Evolutionary conservation across 768 basidiomycete species (phyloP).

Genomic region (Boletus sensibilis): DNA sequence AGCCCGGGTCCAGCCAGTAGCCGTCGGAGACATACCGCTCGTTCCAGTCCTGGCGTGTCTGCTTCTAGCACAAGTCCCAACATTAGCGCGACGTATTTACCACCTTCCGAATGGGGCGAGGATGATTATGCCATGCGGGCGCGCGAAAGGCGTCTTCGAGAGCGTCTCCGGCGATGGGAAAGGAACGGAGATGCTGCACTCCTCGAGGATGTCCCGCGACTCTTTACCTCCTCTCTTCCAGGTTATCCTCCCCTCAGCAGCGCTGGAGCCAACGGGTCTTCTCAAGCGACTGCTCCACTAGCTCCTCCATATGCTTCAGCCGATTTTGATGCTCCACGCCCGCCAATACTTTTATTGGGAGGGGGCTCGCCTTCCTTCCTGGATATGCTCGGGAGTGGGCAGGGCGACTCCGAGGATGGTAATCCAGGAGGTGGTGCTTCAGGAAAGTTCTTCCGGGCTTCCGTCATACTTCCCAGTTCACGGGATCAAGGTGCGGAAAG

Average conservation of each 20-base stretch:
- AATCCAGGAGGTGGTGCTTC: conserved; percentile 9
- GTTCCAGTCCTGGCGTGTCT: conserved; percentile 24
- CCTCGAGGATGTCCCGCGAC: conserved; percentile 61
- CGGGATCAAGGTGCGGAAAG: conserved; percentile 58
- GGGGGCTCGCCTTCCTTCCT: conserved; percentile 21
- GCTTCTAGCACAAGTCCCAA: conserved; percentile 36
- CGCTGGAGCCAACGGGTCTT: background rate
- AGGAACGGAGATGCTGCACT: conserved; percentile 52
- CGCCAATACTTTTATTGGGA: conserved; percentile 27
- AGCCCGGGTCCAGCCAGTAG: background rate
- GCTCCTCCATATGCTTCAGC: conserved; percentile 25
- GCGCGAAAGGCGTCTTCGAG: conserved; percentile 69
- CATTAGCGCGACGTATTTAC: background rate
- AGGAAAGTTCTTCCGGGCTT: conserved; percentile 61
- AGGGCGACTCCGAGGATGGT: conserved; percentile 18
- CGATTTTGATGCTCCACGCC: conserved; percentile 26
- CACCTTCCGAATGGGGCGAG: conserved; percentile 57
- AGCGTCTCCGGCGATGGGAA: conserved; percentile 75
- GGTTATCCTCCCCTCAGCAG: conserved; percentile 6
- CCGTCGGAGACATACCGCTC: conserved; percentile 20
- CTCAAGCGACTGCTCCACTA: conserved; percentile 25
- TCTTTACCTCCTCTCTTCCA: conserved; percentile 36
- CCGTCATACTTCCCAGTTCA: conserved; percentile 61
- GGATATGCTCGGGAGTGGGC: conserved; percentile 26
- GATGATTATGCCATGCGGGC: conserved; percentile 62